Evolutionary conservation across 306 rosid species (phyloP).

Genomic region (Leucaena leucocephala): DNA sequence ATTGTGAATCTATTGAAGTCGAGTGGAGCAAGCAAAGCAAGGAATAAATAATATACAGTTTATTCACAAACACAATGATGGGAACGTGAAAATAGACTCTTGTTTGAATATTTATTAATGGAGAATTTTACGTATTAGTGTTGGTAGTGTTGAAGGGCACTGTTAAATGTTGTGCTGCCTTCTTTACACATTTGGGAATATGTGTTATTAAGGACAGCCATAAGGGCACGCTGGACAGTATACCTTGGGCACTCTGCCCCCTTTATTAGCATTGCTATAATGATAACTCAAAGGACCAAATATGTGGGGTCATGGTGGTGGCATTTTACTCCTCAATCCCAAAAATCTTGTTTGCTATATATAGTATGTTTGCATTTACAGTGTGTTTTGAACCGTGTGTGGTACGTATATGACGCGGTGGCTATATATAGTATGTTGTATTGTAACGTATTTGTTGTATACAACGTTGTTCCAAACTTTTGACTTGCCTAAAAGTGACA

Average conservation of each 20-base stretch:
- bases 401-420: too few relatives aligned
- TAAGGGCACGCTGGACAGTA: slow-evolving; percentile 42
- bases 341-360: slow-evolving; percentile 13
- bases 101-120: background rate
- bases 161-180: slow-evolving; percentile 2
- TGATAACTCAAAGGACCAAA: slow-evolving; percentile 25
- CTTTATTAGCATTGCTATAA: background rate
- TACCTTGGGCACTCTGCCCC: slow-evolving; percentile 41
- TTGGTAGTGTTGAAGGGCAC: slow-evolving; percentile 11
- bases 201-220: slow-evolving; percentile 25
- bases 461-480: background rate
- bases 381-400: too few relatives aligned
- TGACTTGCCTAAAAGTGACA: background rate
- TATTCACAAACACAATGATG: background rate
- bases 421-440: background rate
- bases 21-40: background rate
- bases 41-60: background rate
- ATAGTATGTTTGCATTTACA: too few relatives aligned
- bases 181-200: slow-evolving; percentile 32
- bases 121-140: background rate
- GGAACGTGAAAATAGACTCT: background rate
- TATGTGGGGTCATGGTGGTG: slow-evolving; percentile 11
- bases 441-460: background rate
- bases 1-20: slow-evolving; percentile 29
- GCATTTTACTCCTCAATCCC: slow-evolving; percentile 9